Percentiles rank a stretch among this genome's conserved stretches.
Conservation (phyloP, 2,329 filamentous ascomycete genomes). For the Penicillium hordei region DNA sequence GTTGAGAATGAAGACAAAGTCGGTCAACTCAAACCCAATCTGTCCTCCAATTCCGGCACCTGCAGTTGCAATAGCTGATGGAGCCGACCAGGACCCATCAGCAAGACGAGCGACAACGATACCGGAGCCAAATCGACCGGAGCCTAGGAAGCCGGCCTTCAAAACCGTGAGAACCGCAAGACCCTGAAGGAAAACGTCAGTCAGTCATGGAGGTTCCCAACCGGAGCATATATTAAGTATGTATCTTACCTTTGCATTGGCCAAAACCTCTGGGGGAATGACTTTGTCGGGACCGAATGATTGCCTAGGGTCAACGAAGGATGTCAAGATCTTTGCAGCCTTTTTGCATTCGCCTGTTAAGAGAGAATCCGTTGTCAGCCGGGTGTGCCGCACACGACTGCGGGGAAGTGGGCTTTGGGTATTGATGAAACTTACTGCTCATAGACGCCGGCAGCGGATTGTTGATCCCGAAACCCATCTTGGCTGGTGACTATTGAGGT, state of each 20-base stretch:
- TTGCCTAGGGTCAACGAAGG: slow-evolving; percentile 91
- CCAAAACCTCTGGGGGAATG: slow-evolving; percentile 86
- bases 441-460: slow-evolving; percentile 52
- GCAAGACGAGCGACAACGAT: slow-evolving; percentile 50
- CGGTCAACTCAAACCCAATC: slow-evolving; percentile 53
- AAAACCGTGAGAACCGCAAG: slow-evolving; percentile 52
- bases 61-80: slow-evolving; percentile 50
- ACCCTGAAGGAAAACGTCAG: slow-evolving; percentile 37
- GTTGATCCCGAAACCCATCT: slow-evolving; percentile 48
- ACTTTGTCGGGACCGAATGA: slow-evolving; percentile 95
- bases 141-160: slow-evolving; percentile 53
- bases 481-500: slow-evolving; percentile 20
- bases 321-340: slow-evolving; percentile 90
- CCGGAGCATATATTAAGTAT: neutral
- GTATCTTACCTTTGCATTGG: slow-evolving; percentile 77
- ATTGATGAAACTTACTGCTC: slow-evolving; percentile 41
- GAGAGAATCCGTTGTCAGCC: slow-evolving; percentile 34
- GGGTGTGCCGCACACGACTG: slow-evolving; percentile 27
- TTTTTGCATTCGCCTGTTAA: slow-evolving; percentile 90
- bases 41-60: slow-evolving; percentile 53
- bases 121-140: slow-evolving; percentile 52
- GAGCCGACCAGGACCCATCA: slow-evolving; percentile 52
- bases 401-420: slow-evolving; percentile 30
- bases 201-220: slow-evolving; percentile 3
- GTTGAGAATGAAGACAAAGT: slow-evolving; percentile 97